Conservation (phyloP, 2,329 filamentous ascomycete genomes). For the Chrysosporium keratinophilum region DNA sequence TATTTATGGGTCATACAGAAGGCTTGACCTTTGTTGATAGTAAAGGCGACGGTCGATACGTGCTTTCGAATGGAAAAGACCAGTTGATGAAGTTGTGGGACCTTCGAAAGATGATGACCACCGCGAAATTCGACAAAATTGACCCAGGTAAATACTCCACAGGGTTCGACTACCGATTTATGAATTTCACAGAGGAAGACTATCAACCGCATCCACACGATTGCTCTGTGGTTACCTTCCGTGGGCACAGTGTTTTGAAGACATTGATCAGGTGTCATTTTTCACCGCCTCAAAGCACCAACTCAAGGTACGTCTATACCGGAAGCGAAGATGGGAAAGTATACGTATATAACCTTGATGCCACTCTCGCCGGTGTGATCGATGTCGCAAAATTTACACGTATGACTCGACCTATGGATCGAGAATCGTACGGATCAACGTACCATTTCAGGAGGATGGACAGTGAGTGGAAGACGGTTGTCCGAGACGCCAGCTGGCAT, state of each 20-base stretch:
- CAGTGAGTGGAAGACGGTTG: slow-evolving; percentile 61
- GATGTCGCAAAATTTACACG: slow-evolving; percentile 64
- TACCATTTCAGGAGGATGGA: slow-evolving; percentile 48
- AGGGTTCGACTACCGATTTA: slow-evolving; percentile 54
- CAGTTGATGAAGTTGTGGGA: slow-evolving; percentile 98
- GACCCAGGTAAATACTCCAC: slow-evolving; percentile 45
- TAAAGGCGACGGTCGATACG: slow-evolving; percentile 80
- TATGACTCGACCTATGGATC: slow-evolving; percentile 47
- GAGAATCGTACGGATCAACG: slow-evolving; percentile 44
- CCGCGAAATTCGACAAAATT: slow-evolving; percentile 46
- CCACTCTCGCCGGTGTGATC: slow-evolving; percentile 65
- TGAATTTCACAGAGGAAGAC: slow-evolving; percentile 44
- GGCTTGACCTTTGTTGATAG: slow-evolving; percentile 60
- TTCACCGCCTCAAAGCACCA: slow-evolving; percentile 72
- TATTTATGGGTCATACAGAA: slow-evolving; percentile 45
- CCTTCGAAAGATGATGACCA: slow-evolving; percentile 74
- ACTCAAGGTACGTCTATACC: slow-evolving; percentile 85
- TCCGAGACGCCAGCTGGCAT: slow-evolving; percentile 86
- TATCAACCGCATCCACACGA: slow-evolving; percentile 65
- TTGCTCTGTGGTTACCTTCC: slow-evolving; percentile 86
- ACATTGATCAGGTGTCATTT: slow-evolving; percentile 95
- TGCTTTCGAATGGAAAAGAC: slow-evolving; percentile 89
- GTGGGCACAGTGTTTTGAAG: slow-evolving; percentile 76
- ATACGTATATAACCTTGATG: slow-evolving; percentile 88
- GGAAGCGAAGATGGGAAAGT: slow-evolving; percentile 84